Conservation (phyloP, 441 rosid genomes). For the Populus hybrid region DNA sequence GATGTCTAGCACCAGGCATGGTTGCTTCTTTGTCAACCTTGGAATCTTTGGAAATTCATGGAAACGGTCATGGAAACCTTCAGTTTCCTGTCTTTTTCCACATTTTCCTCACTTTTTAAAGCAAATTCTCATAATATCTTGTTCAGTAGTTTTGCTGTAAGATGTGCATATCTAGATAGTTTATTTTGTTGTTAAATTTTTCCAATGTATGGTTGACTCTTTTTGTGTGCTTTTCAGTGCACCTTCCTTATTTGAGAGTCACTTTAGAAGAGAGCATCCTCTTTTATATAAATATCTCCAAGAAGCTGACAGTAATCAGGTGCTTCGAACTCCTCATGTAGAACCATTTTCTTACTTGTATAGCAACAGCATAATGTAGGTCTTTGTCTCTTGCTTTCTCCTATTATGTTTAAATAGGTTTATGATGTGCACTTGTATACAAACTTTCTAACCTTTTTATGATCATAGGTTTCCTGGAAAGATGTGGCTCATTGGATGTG, state of each 20-base stretch:
- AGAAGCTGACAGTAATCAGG: conserved; percentile 71
- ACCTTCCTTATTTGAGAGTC: conserved; percentile 71
- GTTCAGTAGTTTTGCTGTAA: neutral
- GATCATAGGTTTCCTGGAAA: conserved; percentile 72
- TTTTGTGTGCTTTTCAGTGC: conserved; percentile 43
- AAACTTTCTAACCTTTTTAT: neutral
- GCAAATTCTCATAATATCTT: neutral
- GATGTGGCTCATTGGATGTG: conserved; percentile 98
- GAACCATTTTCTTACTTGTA: neutral
- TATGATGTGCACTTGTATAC: neutral
- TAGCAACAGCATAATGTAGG: neutral
- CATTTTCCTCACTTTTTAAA: neutral
- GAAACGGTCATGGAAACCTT: neutral
- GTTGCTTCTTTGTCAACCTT: neutral
- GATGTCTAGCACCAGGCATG: neutral
- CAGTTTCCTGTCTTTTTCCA: neutral
- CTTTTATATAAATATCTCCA: conserved; percentile 62
- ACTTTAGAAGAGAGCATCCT: conserved; percentile 59
- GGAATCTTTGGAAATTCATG: neutral
- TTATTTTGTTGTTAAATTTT: neutral
- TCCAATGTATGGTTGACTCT: neutral
- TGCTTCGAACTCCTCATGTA: conserved; percentile 20
- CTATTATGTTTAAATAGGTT: neutral
- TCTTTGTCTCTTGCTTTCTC: neutral
- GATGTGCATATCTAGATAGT: neutral